Evolutionary conservation across 116 monocot species (phyloP).

Genomic region (Zostera marina): DNA sequence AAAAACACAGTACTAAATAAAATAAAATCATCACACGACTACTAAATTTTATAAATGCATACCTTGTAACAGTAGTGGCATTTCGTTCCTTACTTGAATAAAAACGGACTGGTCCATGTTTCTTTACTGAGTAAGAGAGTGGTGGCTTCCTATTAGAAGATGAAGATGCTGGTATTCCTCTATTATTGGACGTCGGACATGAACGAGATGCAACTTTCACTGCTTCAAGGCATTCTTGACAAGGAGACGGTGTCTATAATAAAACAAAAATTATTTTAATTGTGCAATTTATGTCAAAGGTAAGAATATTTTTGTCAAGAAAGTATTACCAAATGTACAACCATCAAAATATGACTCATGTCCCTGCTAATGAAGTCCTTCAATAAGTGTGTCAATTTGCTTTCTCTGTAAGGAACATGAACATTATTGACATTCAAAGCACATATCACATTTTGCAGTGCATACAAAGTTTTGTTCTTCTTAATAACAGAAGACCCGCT

Average conservation of each 20-base stretch:
- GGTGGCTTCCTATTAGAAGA: conserved; percentile 11
- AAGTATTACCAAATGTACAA: conserved; percentile 47
- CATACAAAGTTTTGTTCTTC: conserved; percentile 49
- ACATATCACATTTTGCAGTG: conserved; percentile 46
- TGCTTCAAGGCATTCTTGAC: conserved; percentile 35
- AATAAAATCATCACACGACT: not conserved
- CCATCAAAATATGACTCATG: conserved; percentile 29
- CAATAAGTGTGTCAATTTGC: conserved; percentile 51
- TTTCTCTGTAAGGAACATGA: conserved; percentile 47
- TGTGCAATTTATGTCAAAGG: not conserved
- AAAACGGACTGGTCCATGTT: conserved; percentile 6
- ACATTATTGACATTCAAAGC: conserved; percentile 38
- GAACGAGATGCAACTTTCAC: conserved; percentile 52
- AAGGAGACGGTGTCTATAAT: conserved; percentile 26
- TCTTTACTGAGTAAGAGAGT: not conserved
- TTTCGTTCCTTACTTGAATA: conserved; percentile 10
- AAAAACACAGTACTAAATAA: not conserved
- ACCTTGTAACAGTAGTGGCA: conserved; percentile 18
- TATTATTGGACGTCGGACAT: conserved; percentile 25
- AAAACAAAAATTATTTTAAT: not conserved
- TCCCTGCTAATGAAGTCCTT: conserved; percentile 31
- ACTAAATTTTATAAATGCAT: not conserved
- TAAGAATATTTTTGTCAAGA: not conserved
- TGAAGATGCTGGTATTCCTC: conserved; percentile 8
- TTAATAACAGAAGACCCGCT: conserved; percentile 14